Conservation (phyloP, 1,139 yeast genomes). For the Geotrichum citri-aurantii region DNA sequence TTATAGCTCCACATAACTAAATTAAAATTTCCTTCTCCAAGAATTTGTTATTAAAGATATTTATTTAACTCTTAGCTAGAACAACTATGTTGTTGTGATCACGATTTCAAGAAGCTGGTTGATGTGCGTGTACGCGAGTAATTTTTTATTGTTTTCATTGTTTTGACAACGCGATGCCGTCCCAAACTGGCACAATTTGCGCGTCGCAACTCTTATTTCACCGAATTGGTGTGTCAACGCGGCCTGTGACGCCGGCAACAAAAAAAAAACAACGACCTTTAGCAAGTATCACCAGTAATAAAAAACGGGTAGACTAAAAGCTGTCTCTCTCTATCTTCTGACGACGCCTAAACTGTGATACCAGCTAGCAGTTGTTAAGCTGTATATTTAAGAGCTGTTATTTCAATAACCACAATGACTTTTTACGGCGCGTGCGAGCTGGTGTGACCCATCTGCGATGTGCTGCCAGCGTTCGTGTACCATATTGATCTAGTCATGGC, state of each 20-base stretch:
- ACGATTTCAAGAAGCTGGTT: too few species aligned
- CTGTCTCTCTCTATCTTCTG: too few species aligned
- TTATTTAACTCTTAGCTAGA: too few species aligned
- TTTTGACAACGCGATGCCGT: neutral
- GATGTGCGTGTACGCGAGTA: too few species aligned
- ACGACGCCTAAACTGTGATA: neutral
- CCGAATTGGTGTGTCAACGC: neutral
- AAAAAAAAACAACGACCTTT: neutral
- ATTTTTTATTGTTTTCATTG: neutral
- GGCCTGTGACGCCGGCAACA: neutral
- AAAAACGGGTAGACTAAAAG: too few species aligned
- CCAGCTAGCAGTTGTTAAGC: neutral
- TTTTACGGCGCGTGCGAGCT: too few species aligned
- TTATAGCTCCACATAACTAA: neutral
- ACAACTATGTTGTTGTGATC: too few species aligned
- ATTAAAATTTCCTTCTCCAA: neutral
- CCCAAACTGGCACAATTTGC: neutral
- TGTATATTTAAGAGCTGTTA: too few species aligned
- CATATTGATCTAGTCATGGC: neutral
- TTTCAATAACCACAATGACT: too few species aligned
- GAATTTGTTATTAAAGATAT: too few species aligned
- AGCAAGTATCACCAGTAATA: too few species aligned
- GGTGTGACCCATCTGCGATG: neutral
- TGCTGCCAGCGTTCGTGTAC: neutral
- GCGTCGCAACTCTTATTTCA: too few species aligned